Base-by-base conservation (phyloP, 345 rosid species). In the Angophora floribunda region DNA sequence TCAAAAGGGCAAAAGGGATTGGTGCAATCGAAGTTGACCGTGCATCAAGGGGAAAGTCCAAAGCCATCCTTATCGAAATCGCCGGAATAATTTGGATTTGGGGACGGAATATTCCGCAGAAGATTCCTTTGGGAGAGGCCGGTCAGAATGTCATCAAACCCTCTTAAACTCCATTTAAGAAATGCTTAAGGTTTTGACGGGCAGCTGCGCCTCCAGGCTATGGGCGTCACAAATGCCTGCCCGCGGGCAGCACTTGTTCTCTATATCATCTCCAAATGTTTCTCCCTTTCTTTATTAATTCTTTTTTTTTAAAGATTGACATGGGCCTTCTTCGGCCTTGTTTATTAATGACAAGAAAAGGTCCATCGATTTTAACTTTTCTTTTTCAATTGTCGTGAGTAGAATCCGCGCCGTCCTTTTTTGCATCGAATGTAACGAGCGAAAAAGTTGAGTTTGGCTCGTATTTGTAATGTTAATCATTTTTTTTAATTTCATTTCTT, bases 61-160 rank as follows among this genome's bases (percentile, higher is more conserved):
- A 75, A 75, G 82, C 82, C 49, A 36, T 75, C 82, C 82, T 7
- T 6, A 19, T 75, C 88, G 86, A 90, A 86, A 14, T 86, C 50
- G 90, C 87, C 87, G 88, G 91, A 88, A 88, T 90, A 88, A 28
- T 88, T 84, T 51, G 70, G 41, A 53, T 21, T 3, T 52, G 9
- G 14, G 49, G 63, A 88, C 91, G 91, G 92, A 92, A 90, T 90
- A 90, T 88, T 61, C 82, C 84, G 13, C 19, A 13, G 84, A 11
- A 89, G 90, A 92, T 90, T 89, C 93, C 88, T 14, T 87, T 57
- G 75, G 85, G 65, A 15, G 41, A 16, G 52, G 84, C 90, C 9
- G 75, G 89, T 85, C 86, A 36, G 13, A 47, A 16, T 6, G 82
- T 19, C 49, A 36, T 70, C 49, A 36, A 70, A 13, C 45, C 0